Base-by-base conservation (phyloP, 2,329 filamentous ascomycete genomes). In the Colletotrichum sp. region DNA sequence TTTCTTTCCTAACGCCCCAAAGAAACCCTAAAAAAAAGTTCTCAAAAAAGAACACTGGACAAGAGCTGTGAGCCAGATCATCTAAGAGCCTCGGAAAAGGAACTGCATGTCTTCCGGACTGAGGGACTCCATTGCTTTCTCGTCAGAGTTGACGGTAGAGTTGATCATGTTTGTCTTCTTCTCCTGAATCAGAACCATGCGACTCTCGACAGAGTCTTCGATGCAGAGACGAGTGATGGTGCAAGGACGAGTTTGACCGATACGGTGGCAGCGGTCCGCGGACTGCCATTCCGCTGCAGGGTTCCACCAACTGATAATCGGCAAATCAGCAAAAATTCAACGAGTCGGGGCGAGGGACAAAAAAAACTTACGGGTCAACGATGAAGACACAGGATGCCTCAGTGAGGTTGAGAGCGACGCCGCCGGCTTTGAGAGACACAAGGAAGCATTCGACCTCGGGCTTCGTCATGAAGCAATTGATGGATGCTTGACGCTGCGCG, bases 201-300 rank as follows among this genome's bases (percentile, higher is more conserved):
- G 92, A 75, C 95, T 97, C 87, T 99, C 97, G 32, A 99, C 96
- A 2, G 95, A 98, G 83, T 99, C 97, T 83, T 99, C 96, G 77
- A 99, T 98, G 82, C 96, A 98, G 13, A 99, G 91, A 32, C 97
- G 93, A 2, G 96, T 99, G 80, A 99, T 98, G 44, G 95, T 95
- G 83, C 97, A 99, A 32, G 96, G 96, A 9, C 97, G 94, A 63
- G 93, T 95, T 87, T 99, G 97, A 36, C 97, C 97, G 80, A 99
- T 99, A 72, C 97, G 96, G 86, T 99, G 97, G 82, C 94, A 96
- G 78, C 95, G 92, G 84, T 99, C 97, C 4, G 97, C 97, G 77
- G 95, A 97, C 86, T 99, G 97, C 97, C 97, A 99, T 86, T 99
- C 97, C 0, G 96, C 96, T n/a, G 96, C 96, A n/a, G 97, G 97